Conservation (phyloP, 2,329 filamentous ascomycete genomes). For the Massarina eburnea region DNA sequence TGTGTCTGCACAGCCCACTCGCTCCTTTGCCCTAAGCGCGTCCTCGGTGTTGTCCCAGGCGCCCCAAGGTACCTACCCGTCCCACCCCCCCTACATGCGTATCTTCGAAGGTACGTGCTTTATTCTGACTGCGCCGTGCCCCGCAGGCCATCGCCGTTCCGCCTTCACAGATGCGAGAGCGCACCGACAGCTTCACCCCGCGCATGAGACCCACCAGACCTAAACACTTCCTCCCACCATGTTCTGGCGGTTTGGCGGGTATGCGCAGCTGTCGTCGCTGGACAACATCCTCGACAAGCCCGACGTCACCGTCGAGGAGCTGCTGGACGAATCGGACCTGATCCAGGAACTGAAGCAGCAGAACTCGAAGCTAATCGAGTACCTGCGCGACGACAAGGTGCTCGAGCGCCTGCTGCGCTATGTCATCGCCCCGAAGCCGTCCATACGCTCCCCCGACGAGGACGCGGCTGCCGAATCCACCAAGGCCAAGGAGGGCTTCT, state of each 20-base stretch:
- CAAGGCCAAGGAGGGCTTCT: conserved; percentile 47
- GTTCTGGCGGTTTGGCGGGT: conserved; percentile 99
- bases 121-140: too few species aligned
- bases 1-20: conserved; percentile 10
- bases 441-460: conserved; percentile 34
- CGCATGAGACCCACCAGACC: conserved; percentile 23
- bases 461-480: conserved; percentile 48
- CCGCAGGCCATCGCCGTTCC: conserved; percentile 9
- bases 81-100: conserved; percentile 18
- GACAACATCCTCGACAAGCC: conserved; percentile 95
- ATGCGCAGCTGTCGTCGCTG: conserved; percentile 95
- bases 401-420: conserved; percentile 86
- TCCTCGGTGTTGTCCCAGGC: conserved; percentile 12
- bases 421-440: conserved; percentile 75
- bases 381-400: conserved; percentile 82
- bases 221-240: conserved; percentile 62
- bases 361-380: conserved; percentile 97
- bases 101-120: too few species aligned
- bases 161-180: conserved; percentile 18
- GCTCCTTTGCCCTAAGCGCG: background rate
- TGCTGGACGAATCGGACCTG: conserved; percentile 92
- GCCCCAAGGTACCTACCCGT: conserved; percentile 20
- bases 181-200: conserved; percentile 8
- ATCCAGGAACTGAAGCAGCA: conserved; percentile 98
- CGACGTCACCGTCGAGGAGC: conserved; percentile 91